Evolutionary conservation across 495 filamentous ascomycete genomes (phyloP).

Genomic region (Penicillium canariense): DNA sequence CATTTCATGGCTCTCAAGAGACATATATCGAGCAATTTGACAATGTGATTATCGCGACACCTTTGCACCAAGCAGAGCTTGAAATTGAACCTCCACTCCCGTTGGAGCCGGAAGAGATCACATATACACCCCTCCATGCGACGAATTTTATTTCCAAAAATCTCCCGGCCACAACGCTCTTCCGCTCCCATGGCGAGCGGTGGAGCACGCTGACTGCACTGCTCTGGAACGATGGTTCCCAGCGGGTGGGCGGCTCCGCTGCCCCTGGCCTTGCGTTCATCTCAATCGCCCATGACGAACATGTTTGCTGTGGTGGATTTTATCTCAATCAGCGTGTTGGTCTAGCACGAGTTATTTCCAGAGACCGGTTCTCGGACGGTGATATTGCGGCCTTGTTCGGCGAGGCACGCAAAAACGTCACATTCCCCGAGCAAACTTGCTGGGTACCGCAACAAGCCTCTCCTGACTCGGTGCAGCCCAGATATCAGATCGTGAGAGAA

Average conservation of each 20-base stretch:
- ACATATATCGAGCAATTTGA: not conserved
- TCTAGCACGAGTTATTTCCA: not conserved
- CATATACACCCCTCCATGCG: not conserved
- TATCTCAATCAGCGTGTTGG: not conserved
- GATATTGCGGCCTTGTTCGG: not conserved
- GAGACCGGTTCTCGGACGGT: not conserved
- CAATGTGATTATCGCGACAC: not conserved
- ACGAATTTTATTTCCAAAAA: not conserved
- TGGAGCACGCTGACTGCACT: not conserved
- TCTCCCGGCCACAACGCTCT: not conserved
- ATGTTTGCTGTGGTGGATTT: too few species aligned
- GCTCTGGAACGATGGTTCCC: not conserved
- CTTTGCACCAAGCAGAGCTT: conserved; percentile 2
- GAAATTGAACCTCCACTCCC: not conserved
- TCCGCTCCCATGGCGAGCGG: not conserved
- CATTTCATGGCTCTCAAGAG: not conserved
- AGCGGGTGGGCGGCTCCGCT: too few species aligned
- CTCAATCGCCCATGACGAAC: not conserved
- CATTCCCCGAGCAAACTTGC: not conserved
- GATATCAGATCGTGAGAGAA: not conserved
- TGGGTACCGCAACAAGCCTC: not conserved
- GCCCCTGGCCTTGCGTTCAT: not conserved
- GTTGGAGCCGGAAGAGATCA: not conserved
- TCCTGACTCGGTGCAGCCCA: not conserved
- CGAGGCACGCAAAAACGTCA: not conserved